These are phyloP conservation scores for Candida nonsorbophila DNA, from an alignment of 805 yeast genomes.

Conservation along the genomic window DNA sequence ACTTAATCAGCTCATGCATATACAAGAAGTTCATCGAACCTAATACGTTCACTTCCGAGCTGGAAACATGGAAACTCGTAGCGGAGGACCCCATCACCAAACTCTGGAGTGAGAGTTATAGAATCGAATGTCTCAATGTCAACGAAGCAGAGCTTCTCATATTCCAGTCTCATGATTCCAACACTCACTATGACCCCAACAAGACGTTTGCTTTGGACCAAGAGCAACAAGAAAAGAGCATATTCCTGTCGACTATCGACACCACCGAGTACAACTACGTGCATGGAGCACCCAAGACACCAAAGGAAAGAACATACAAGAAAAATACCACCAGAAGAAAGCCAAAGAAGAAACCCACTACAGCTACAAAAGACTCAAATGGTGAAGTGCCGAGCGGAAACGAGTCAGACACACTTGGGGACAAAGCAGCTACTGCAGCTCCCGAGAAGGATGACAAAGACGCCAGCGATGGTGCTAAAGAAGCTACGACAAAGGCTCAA, in stretches of 20 bases:
- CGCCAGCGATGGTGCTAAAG: too few relatives aligned
- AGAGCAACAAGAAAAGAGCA: constrained; percentile 16
- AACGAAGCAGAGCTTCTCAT: constrained; percentile 45
- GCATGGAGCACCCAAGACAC: constrained; percentile 10
- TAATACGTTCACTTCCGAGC: constrained; percentile 2
- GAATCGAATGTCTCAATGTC: constrained; percentile 48
- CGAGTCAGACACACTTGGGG: too few relatives aligned
- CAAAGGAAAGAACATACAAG: constrained; percentile 7
- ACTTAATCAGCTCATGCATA: constrained; percentile 53
- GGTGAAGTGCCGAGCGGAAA: too few relatives aligned
- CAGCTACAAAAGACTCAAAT: too few relatives aligned
- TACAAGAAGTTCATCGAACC: constrained; percentile 42
- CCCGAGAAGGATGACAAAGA: too few relatives aligned
- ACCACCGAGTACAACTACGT: constrained; percentile 23
- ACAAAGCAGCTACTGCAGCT: too few relatives aligned
- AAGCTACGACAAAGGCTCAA: too few relatives aligned
- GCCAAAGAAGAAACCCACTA: too few relatives aligned
- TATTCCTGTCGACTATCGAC: constrained; percentile 28
- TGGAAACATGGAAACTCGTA: constrained; percentile 49
- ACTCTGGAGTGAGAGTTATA: constrained; percentile 50
- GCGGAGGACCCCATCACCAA: constrained; percentile 55
- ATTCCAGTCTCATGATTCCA: constrained; percentile 32
- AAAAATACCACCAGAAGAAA: neutral
- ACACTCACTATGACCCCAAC: constrained; percentile 23
- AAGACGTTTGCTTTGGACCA: constrained; percentile 17